phyloP scores from a whole-genome alignment of 106 monocot genomes.

The Hemerocallis citrina region DNA sequence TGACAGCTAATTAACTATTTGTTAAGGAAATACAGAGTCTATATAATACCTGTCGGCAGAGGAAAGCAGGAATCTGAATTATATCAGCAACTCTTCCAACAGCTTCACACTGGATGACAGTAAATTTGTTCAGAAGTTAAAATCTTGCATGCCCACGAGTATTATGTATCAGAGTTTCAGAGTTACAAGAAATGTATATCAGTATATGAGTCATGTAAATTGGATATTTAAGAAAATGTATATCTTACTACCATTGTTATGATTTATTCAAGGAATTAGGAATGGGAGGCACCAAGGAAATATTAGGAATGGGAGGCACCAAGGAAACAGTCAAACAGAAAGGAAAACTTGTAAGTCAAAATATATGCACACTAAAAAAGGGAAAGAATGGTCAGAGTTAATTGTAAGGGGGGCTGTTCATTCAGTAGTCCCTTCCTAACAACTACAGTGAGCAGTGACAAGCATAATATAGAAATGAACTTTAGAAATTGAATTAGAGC shows the following conservation, averaged over 20 bases:
- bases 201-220: not conserved
- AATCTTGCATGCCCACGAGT: not conserved
- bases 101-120: constrained; percentile 70
- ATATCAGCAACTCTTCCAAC: constrained; percentile 92
- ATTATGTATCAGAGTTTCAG: not conserved
- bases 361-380: too few species aligned
- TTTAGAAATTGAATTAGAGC: too few species aligned
- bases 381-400: too few species aligned
- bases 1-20: not conserved
- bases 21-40: not conserved
- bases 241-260: not conserved
- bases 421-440: too few species aligned
- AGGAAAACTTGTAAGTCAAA: too few species aligned
- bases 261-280: too few species aligned
- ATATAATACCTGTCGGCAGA: constrained; percentile 76
- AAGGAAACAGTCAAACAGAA: too few species aligned
- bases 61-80: constrained; percentile 97
- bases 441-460: too few species aligned
- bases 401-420: too few species aligned
- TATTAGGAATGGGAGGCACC: too few species aligned
- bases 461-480: too few species aligned
- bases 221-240: not conserved
- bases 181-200: not conserved
- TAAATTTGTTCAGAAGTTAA: constrained; percentile 6
- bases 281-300: too few species aligned